These are phyloP conservation scores for Blastosporella zonata DNA, from an alignment of 1,284 basidiomycete genomes.

Conservation along the genomic window DNA sequence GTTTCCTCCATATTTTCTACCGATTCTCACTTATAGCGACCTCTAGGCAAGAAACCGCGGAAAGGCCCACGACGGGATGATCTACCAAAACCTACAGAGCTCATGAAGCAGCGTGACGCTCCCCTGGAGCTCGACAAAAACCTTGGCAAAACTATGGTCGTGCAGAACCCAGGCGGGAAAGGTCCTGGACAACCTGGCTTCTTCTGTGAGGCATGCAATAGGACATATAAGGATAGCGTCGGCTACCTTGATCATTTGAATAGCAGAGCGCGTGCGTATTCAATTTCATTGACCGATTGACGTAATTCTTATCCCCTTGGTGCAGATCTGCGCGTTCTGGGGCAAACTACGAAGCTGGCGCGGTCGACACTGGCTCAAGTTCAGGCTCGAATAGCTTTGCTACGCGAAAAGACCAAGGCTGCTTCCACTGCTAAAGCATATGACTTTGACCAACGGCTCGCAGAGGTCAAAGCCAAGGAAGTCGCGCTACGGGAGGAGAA, in stretches of 20 bases:
- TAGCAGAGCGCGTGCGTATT: slow-evolving; percentile 80
- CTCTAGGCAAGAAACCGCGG: slow-evolving; percentile 77
- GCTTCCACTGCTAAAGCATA: slow-evolving; percentile 81
- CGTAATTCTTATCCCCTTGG: slow-evolving; percentile 13
- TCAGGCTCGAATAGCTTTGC: slow-evolving; percentile 79
- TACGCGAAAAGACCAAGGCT: slow-evolving; percentile 85
- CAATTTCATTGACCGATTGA: slow-evolving; percentile 5
- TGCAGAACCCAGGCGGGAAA: slow-evolving; percentile 74
- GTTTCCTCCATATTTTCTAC: slow-evolving; percentile 4
- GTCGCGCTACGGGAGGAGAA: slow-evolving; percentile 59
- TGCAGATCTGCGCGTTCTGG: slow-evolving; percentile 85
- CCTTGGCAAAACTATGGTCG: slow-evolving; percentile 88
- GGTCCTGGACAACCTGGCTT: slow-evolving; percentile 91
- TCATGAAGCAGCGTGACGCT: slow-evolving; percentile 81
- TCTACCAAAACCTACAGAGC: slow-evolving; percentile 85
- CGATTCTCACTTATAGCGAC: slow-evolving; percentile 7
- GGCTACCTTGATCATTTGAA: slow-evolving; percentile 97
- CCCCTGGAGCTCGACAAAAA: slow-evolving; percentile 90
- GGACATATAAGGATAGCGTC: slow-evolving; percentile 91
- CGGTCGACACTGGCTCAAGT: slow-evolving; percentile 93
- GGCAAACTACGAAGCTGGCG: slow-evolving; percentile 90
- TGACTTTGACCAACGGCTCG: slow-evolving; percentile 89
- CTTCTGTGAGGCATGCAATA: slow-evolving; percentile 85
- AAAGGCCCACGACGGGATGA: slow-evolving; percentile 58
- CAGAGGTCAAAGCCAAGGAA: slow-evolving; percentile 79